Conservation (phyloP, 176 grass and related monocot genomes). For the Carex scoparia region DNA sequence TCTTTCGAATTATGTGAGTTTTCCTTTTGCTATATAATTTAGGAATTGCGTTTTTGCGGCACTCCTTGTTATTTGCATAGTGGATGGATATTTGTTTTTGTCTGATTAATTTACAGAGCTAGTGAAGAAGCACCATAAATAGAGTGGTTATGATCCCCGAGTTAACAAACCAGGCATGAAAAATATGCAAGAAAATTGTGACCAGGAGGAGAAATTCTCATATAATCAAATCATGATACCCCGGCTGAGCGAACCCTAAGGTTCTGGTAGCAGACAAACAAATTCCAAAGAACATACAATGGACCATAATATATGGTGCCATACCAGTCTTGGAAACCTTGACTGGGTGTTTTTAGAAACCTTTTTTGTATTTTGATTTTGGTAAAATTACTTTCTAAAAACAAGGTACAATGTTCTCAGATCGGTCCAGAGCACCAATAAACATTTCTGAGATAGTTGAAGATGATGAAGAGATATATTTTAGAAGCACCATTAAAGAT, state of each 20-base stretch:
- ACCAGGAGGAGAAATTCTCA: no score
- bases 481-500: conserved; percentile 56
- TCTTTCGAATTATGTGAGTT: conserved; percentile 2
- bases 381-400: conserved; percentile 36
- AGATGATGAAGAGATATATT: conserved; percentile 87
- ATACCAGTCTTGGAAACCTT: background rate
- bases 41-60: background rate
- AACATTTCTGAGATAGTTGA: conserved; percentile 68
- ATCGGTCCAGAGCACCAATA: conserved; percentile 42
- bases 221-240: no score
- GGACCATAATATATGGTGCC: background rate
- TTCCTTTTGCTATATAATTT: background rate
- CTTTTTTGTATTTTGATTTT: conserved; percentile 6
- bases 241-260: no score
- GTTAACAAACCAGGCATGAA: background rate
- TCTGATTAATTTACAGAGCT: background rate
- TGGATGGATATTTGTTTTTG: background rate
- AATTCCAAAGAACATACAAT: background rate
- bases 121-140: background rate
- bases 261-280: no score
- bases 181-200: background rate
- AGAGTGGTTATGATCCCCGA: background rate
- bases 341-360: background rate
- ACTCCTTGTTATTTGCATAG: background rate
- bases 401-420: conserved; percentile 8